Base-by-base conservation (phyloP, 306 rosid species). In the Cajanus cajan region DNA sequence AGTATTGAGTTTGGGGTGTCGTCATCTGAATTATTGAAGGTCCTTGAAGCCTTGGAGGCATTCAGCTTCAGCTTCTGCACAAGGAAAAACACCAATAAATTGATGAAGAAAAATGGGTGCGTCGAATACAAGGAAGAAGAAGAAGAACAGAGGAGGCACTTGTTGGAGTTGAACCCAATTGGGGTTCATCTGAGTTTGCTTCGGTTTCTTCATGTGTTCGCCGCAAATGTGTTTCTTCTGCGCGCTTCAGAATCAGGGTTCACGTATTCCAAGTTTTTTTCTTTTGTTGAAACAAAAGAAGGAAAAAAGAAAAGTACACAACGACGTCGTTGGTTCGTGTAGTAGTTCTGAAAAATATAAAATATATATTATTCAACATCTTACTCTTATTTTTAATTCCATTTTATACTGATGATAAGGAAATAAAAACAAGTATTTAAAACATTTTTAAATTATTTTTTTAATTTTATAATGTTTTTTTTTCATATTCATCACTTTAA, bases 91-190 rank as follows among this genome's bases (percentile, higher is more conserved):
- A 52, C 13, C 33, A 45, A 37, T 68, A 45, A 77, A 58, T 63
- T 39, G 63, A 67, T 15, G 66, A 5, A 59, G 43, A 65, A 72
- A 51, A 18, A 66, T 18, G 63, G 36, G 62, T 47, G n/a, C 40
- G 9, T 5, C 8, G 44, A 71, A 43, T 11, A 58, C 1, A 40
- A 13, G 37, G 28, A 65, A 51, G 24, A 65, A 52, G 65, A 65
- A 78, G 73, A 40, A 70, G 68, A 31, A 71, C 14, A 36, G 12
- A 44, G 58, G 19, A 58, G 4, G 45, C 18, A 89, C 97, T 65
- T 87, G 88, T 83, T 86, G 91, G 54, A 95, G 97, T 36, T 83
- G 85, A 80, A 86, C 88, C 98, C 99, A 95, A 78, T 95, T 95
- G 51, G 99, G 99, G 81, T 87, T 95, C 4, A 87, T 55, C 41